Evolutionary conservation across 495 filamentous ascomycete genomes (phyloP), one percentile per base, ranked within the genome.

Genomic region (Mytilinidion resinicola): DNA sequence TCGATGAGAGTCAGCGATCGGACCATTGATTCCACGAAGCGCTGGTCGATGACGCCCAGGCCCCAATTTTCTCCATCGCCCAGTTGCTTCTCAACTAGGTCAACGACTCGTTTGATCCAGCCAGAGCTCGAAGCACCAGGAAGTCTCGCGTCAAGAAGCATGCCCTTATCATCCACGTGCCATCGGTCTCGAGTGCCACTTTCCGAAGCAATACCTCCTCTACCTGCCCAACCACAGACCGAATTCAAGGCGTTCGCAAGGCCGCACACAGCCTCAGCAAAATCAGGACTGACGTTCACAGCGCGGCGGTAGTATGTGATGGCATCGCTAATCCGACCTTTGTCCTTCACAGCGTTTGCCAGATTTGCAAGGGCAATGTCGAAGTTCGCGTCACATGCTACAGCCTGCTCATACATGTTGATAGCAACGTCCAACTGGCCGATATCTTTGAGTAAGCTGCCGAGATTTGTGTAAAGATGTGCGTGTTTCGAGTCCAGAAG

Each of bases 291-390:
- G 35, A 90, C 83, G 46, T 81, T 79, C 49, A 99, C 93, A 35
- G 93, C 93, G 58, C 91, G 83, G 62, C 82, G 85, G 75, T 99
- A 99, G 70, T 95, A 97, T 15, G 73, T 73, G 51, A 99, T 96
- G 5, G 93, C 95, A 62, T 99, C 93, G 55, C 82, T 89, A 59
- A 96, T 88, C 44, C 86, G 82, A 10, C 95, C 95, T 68, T 95
- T 88, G 70, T 99, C 93, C 73, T 97, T 99, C 48, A 99, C 93
- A 0, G 93, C 93, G 73, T 99, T 99, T 30, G 93, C 93, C 52
- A 99, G 77, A 68, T 99, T 99, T 35, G 93, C 95, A 48, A 99
- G 77, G 4, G 95, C 93, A 64, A 99, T 97, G 63, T 99, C 93
- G 66, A 99, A 99, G 35, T 85, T 88, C 12, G 82, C 81, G 69